A percentile compares a stretch with the other conserved stretches of the same genome.
These are phyloP conservation scores for Limnomonas spitsbergensis DNA, from an alignment of 139 green algal species.

Conservation along the genomic window DNA sequence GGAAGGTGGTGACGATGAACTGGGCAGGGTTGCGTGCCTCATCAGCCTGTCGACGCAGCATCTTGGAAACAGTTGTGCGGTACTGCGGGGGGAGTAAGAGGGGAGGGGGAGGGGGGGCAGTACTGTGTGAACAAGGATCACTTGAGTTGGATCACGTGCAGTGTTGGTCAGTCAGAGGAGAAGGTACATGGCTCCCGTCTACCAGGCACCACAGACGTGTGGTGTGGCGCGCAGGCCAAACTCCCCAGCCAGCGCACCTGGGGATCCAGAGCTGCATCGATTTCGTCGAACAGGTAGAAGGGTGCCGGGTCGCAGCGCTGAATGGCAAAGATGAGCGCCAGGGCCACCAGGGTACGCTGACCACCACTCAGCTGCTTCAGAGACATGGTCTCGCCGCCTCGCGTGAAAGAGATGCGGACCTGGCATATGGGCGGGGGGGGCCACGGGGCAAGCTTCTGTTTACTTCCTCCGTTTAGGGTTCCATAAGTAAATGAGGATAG, in stretches of 20 bases:
- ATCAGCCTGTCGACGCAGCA: conserved; percentile 74
- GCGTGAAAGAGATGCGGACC: conserved; percentile 38
- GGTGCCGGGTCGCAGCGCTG: conserved; percentile 94
- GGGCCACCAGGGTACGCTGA: conserved; percentile 96
- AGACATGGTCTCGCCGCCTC: conserved; percentile 72
- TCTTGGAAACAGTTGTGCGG: conserved; percentile 74
- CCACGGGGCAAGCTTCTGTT: no score
- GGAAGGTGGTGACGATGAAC: conserved; percentile 98
- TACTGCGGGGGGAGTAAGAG: conserved; percentile 59
- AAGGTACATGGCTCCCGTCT: no score
- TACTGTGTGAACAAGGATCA: no score
- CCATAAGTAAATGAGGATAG: no score
- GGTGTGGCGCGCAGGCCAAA: no score
- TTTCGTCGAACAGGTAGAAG: conserved; percentile 99
- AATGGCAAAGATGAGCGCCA: conserved; percentile 98
- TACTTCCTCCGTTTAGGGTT: no score
- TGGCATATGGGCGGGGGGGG: no score
- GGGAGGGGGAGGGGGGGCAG: no score
- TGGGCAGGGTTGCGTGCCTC: conserved; percentile 74
- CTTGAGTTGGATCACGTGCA: no score
- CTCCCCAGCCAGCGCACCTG: no score
- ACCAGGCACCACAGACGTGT: no score
- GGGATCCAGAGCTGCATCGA: conserved; percentile 96
- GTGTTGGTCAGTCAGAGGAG: no score
- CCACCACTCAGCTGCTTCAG: conserved; percentile 92